phyloP scores from a whole-genome alignment of 352 stramenopile species.

The Discostella stelligera region DNA sequence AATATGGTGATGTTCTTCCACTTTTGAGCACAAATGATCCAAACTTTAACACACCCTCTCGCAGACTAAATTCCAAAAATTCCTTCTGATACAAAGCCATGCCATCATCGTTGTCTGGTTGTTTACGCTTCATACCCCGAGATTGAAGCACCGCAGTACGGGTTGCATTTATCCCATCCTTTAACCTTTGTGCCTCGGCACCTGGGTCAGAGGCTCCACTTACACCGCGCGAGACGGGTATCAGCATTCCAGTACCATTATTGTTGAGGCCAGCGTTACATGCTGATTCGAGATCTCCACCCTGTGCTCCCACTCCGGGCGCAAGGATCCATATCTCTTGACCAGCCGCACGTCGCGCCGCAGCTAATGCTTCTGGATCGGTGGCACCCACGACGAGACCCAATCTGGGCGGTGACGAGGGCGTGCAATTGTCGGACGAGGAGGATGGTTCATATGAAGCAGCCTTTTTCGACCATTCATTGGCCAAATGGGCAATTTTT shows the following conservation, averaged over 20 bases:
- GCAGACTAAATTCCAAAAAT: slow-evolving; percentile 96
- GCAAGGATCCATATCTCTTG: slow-evolving; percentile 95
- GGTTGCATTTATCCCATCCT: slow-evolving; percentile 92
- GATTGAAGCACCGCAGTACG: slow-evolving; percentile 33
- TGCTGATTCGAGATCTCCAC: slow-evolving; percentile 85
- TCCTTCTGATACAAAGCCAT: slow-evolving; percentile 86
- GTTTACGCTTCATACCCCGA: slow-evolving; percentile 4
- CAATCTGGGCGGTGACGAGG: slow-evolving; percentile 81
- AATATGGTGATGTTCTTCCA: slow-evolving; percentile 96
- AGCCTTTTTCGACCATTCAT: slow-evolving; percentile 85
- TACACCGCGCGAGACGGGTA: slow-evolving; percentile 96
- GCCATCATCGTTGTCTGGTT: not conserved
- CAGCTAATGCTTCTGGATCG: slow-evolving; percentile 86
- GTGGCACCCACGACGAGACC: slow-evolving; percentile 98
- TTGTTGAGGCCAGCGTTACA: slow-evolving; percentile 87
- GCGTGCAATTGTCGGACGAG: not conserved
- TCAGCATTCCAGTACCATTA: slow-evolving; percentile 90
- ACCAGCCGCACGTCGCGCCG: slow-evolving; percentile 73
- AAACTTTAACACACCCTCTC: slow-evolving; percentile 95
- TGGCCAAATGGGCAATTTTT: slow-evolving; percentile 88
- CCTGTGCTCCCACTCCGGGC: slow-evolving; percentile 93
- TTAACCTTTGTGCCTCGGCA: slow-evolving; percentile 87
- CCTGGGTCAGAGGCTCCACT: slow-evolving; percentile 89
- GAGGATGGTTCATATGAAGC: slow-evolving; percentile 38
- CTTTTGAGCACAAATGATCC: slow-evolving; percentile 98